A percentile compares a stretch with the other conserved stretches of the same genome.
Conservation (phyloP, 2,329 filamentous ascomycete species). For the Nemania serpens region DNA sequence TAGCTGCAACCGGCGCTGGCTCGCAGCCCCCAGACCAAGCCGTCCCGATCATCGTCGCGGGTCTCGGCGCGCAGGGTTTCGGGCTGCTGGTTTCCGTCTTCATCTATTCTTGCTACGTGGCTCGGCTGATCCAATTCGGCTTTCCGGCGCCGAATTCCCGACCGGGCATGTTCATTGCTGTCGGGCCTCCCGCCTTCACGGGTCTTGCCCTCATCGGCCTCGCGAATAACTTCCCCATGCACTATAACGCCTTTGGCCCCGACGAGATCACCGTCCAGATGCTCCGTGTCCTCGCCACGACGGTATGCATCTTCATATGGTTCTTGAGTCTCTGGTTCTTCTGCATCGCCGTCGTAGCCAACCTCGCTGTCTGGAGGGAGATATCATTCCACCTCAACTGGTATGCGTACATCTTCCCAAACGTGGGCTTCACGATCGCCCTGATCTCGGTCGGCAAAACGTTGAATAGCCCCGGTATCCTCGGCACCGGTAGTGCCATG, state of each 20-base stretch:
- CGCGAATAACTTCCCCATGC: conserved; percentile 41
- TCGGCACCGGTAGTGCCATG: conserved; percentile 59
- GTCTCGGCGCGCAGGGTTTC: conserved; percentile 50
- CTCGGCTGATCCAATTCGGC: conserved; percentile 46
- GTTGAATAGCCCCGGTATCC: conserved; percentile 56
- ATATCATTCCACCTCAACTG: conserved; percentile 52
- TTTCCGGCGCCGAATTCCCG: conserved; percentile 47
- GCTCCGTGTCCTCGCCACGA: conserved; percentile 47
- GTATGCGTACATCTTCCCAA: conserved; percentile 71
- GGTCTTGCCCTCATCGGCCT: conserved; percentile 52
- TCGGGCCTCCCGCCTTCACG: conserved; percentile 52
- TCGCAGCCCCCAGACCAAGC: conserved; percentile 41
- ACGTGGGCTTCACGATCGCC: conserved; percentile 65
- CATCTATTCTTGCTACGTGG: conserved; percentile 50
- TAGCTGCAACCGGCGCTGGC: conserved; percentile 41
- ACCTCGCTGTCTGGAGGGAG: conserved; percentile 37
- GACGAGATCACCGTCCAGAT: conserved; percentile 37
- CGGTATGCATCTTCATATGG: conserved; percentile 51
- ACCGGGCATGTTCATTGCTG: conserved; percentile 55
- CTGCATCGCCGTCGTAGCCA: conserved; percentile 42
- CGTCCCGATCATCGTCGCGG: conserved; percentile 48
- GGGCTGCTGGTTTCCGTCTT: conserved; percentile 50
- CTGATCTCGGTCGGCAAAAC: conserved; percentile 61
- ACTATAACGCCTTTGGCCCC: conserved; percentile 36
- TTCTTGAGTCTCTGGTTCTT: conserved; percentile 57